These are phyloP conservation scores for Quercus ilex DNA, from an alignment of 306 rosid genomes.

Conservation along the genomic window DNA sequence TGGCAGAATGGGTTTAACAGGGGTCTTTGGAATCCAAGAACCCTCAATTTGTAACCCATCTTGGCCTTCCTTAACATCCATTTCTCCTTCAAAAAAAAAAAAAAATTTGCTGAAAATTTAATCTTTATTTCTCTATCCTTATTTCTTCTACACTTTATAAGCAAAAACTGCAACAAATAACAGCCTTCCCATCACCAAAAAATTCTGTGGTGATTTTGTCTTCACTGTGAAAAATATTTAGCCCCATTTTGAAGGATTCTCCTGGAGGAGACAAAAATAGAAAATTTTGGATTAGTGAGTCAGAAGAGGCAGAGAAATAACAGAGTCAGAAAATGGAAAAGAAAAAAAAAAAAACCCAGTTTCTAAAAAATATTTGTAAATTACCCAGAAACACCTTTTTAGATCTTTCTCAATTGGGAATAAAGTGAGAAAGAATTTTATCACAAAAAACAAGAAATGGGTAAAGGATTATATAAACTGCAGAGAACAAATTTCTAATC, in stretches of 20 bases:
- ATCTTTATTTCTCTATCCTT: background rate
- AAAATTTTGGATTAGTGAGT: background rate
- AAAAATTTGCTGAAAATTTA: background rate
- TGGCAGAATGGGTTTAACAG: constrained; percentile 3
- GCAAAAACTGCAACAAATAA: background rate
- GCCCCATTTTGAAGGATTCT: background rate
- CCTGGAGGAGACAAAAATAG: background rate
- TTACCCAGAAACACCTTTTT: background rate
- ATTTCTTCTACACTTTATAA: background rate
- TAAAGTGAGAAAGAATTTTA: no score
- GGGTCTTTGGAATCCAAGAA: constrained; percentile 26
- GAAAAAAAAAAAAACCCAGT: background rate
- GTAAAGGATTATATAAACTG: no score
- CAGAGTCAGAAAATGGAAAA: background rate
- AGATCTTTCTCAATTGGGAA: background rate
- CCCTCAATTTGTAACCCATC: background rate
- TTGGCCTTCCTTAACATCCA: constrained; percentile 18
- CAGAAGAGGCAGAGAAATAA: background rate
- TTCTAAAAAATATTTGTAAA: background rate
- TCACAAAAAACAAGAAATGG: no score
- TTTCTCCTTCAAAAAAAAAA: background rate
- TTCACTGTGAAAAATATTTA: background rate
- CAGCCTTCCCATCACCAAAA: background rate
- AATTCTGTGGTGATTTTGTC: background rate
- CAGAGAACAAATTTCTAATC: no score